These are phyloP conservation scores for Ampelomyces quisqualis DNA, from an alignment of 2,329 filamentous ascomycete species.

Conservation along the genomic window DNA sequence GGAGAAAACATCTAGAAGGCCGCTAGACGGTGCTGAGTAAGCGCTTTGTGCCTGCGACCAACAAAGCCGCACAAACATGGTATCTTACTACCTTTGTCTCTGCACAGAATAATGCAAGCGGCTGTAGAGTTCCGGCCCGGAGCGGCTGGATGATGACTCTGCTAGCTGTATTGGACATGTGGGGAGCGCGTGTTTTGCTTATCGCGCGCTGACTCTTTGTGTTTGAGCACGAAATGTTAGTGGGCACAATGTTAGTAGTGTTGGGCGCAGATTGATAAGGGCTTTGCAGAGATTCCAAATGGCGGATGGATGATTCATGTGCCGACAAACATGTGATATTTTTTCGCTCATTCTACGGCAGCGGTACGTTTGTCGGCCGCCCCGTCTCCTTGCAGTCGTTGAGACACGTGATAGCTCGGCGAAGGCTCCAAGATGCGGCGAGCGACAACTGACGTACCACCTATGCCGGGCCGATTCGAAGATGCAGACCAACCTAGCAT, in stretches of 20 bases:
- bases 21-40: constrained; percentile 20
- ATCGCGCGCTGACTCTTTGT: constrained; percentile 13
- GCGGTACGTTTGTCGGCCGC: constrained; percentile 4
- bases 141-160: constrained; percentile 8
- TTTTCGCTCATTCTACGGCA: neutral
- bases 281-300: constrained; percentile 10
- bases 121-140: constrained; percentile 5
- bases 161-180: constrained; percentile 14
- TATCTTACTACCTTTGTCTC: too few species aligned
- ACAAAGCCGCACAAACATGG: neutral
- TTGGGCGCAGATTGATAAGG: constrained; percentile 15
- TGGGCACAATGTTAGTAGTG: constrained; percentile 15
- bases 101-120: too few species aligned
- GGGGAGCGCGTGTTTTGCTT: constrained; percentile 18
- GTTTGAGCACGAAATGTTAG: constrained; percentile 12
- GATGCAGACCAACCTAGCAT: constrained; percentile 8
- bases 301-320: constrained; percentile 7
- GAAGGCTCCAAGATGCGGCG: too few species aligned
- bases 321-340: constrained; percentile 6
- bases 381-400: constrained; percentile 2
- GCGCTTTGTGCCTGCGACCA: constrained; percentile 7
- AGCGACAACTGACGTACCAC: too few species aligned
- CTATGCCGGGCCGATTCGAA: constrained; percentile 22
- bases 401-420: too few species aligned
- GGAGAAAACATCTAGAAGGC: constrained; percentile 29